Evolutionary conservation across 2,329 filamentous ascomycete genomes (phyloP).

Genomic region (Scytalidium lignicola): DNA sequence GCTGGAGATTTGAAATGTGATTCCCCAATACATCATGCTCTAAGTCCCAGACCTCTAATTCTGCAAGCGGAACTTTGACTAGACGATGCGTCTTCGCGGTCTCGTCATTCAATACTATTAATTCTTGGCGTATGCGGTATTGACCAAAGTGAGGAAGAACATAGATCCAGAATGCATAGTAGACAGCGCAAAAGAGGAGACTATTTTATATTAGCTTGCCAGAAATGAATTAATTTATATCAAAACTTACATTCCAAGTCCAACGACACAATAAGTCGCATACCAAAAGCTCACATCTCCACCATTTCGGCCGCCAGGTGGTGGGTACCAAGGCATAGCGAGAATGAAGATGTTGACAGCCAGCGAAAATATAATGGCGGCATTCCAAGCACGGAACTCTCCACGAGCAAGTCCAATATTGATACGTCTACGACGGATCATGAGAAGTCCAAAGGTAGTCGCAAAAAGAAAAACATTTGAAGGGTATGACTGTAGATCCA

Average conservation of each 20-base stretch:
- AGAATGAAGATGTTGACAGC: conserved; percentile 56
- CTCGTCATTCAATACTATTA: conserved; percentile 44
- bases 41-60: conserved; percentile 49
- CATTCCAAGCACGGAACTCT: conserved; percentile 55
- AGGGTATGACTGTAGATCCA: conserved; percentile 56
- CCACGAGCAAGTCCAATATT: conserved; percentile 41
- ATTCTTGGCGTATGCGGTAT: conserved; percentile 51
- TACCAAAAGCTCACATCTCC: conserved; percentile 72
- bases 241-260: conserved; percentile 57
- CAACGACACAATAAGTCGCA: conserved; percentile 60
- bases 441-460: conserved; percentile 51
- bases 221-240: neutral
- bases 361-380: conserved; percentile 54
- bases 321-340: conserved; percentile 69
- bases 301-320: conserved; percentile 49
- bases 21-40: conserved; percentile 38
- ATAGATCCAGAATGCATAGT: conserved; percentile 56
- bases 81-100: conserved; percentile 39
- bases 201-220: conserved; percentile 26
- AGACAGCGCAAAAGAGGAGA: conserved; percentile 46
- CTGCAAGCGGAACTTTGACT: conserved; percentile 44
- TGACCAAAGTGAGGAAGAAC: conserved; percentile 43
- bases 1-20: too few relatives aligned
- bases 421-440: conserved; percentile 50
- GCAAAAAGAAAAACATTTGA: conserved; percentile 50